Evolutionary conservation across 192 early-diverging fungal species (phyloP).

Genomic region (Cetraspora pellucida): DNA sequence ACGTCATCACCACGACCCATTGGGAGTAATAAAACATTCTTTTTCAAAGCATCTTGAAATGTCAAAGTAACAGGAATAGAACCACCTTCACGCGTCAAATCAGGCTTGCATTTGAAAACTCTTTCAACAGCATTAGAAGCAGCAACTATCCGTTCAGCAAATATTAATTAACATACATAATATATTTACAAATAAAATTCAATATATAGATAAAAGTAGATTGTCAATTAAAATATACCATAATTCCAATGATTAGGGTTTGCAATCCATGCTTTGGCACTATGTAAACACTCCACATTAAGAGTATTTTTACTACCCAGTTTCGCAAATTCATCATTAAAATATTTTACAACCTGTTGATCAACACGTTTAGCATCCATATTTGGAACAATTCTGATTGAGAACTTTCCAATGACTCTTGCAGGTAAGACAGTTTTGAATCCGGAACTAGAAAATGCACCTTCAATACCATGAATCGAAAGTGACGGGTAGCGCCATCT

Average conservation of each 20-base stretch:
- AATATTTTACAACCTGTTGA: constrained; percentile 70
- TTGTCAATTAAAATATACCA: constrained; percentile 58
- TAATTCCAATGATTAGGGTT: constrained; percentile 92
- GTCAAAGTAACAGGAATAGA: constrained; percentile 97
- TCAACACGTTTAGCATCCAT: constrained; percentile 85
- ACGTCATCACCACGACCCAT: constrained; percentile 91
- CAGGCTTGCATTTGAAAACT: constrained; percentile 91
- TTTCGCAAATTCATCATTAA: constrained; percentile 87
- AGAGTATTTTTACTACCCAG: constrained; percentile 87
- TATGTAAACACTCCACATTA: constrained; percentile 73
- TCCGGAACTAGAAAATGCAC: constrained; percentile 91
- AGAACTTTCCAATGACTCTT: constrained; percentile 96
- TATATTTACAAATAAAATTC: too few species aligned
- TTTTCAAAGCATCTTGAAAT: constrained; percentile 93
- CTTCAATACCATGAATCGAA: constrained; percentile 96
- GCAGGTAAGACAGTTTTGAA: constrained; percentile 98
- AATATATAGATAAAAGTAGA: too few species aligned
- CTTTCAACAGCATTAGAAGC: constrained; percentile 88
- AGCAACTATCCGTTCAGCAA: constrained; percentile 58
- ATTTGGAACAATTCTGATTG: constrained; percentile 93
- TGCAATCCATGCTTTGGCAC: constrained; percentile 90
- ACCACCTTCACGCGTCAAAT: constrained; percentile 96
- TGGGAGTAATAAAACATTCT: constrained; percentile 90
- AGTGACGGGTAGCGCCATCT: constrained; percentile 96
- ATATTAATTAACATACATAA: not conserved